Evolutionary conservation across 352 stramenopile genomes (phyloP).

Genomic region (Phytophthora tentaculata): DNA sequence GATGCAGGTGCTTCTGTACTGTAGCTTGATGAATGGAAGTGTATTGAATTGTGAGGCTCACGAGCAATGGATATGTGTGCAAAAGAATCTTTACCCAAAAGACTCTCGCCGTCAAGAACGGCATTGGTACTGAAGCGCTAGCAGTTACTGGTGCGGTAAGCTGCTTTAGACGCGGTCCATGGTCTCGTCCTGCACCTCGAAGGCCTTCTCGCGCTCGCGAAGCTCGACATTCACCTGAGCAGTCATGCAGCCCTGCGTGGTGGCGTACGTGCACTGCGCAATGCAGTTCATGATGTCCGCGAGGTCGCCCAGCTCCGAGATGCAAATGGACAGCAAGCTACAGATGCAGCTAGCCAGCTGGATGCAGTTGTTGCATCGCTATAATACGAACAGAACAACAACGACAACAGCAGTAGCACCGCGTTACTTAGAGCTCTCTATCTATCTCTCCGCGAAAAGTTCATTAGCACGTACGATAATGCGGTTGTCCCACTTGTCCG

Average conservation of each 20-base stretch:
- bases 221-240: constrained; percentile 94
- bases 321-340: constrained; percentile 78
- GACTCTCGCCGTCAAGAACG: constrained; percentile 10
- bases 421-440: constrained; percentile 4
- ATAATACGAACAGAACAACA: constrained; percentile 14
- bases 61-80: constrained; percentile 13
- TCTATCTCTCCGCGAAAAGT: background rate
- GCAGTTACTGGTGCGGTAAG: background rate
- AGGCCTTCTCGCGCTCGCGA: constrained; percentile 74
- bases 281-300: constrained; percentile 89
- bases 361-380: constrained; percentile 95
- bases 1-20: no score
- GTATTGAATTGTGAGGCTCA: constrained; percentile 17
- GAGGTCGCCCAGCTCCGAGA: constrained; percentile 65
- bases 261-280: constrained; percentile 92
- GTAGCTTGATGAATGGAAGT: constrained; percentile 10
- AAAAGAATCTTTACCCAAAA: constrained; percentile 13
- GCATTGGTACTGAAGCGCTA: constrained; percentile 2
- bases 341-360: constrained; percentile 80
- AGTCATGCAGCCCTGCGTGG: constrained; percentile 94
- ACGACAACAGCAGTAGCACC: constrained; percentile 2
- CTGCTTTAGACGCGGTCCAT: constrained; percentile 73
- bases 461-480: constrained; percentile 77
- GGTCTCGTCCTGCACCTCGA: constrained; percentile 50
- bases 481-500: constrained; percentile 94